Conservation (phyloP, 2,329 filamentous ascomycete genomes). For the Tolypocladium pustulatum region DNA sequence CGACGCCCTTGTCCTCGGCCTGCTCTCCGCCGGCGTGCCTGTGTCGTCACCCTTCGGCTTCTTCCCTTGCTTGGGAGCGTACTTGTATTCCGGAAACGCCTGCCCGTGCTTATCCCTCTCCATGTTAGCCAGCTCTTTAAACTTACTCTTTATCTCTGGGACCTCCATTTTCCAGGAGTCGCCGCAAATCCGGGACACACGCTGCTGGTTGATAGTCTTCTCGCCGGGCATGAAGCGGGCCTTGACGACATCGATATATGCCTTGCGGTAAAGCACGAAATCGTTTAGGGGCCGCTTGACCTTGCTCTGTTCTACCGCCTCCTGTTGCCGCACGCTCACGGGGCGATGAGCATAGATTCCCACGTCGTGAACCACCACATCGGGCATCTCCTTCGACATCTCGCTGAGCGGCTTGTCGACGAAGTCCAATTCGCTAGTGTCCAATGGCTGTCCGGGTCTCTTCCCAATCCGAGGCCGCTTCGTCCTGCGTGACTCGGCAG, state of each 20-base stretch:
- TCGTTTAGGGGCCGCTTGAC: conserved; percentile 93
- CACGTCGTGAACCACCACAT: conserved; percentile 66
- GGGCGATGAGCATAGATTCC: conserved; percentile 67
- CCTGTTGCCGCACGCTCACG: conserved; percentile 51
- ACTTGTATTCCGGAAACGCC: conserved; percentile 89
- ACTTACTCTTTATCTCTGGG: conserved; percentile 59
- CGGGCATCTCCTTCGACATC: conserved; percentile 51
- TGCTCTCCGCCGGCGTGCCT: not conserved
- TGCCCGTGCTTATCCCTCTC: conserved; percentile 77
- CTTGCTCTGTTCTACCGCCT: conserved; percentile 61
- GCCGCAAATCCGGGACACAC: conserved; percentile 81
- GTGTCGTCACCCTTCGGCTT: conserved; percentile 14
- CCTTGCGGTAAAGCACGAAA: conserved; percentile 95
- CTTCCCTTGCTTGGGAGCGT: conserved; percentile 66
- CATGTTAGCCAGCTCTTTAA: conserved; percentile 65
- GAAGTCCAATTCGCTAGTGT: not conserved
- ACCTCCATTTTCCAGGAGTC: conserved; percentile 75
- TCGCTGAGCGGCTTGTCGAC: conserved; percentile 54
- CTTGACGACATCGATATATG: conserved; percentile 36
- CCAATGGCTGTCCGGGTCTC: not conserved
- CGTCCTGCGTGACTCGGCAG: not conserved
- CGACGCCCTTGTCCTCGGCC: not conserved
- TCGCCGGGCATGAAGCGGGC: not conserved
- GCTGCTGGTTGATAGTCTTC: conserved; percentile 81
- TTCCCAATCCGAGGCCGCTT: not conserved